Base-by-base conservation (phyloP, 306 rosid species). In the Gleditsia sinensis region DNA sequence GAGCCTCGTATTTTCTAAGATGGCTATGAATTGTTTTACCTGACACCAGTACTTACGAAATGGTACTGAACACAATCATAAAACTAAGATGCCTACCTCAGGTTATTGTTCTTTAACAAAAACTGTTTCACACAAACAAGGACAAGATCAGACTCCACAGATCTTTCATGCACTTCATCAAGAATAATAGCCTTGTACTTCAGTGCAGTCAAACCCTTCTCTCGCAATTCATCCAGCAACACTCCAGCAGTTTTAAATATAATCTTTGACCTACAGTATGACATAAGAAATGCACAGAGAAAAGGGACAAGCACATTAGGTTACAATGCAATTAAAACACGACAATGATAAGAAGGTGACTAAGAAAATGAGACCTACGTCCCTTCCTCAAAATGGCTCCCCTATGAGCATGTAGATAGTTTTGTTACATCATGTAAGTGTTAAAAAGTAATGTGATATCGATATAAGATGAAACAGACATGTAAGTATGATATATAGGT, bases 91-190 rank as follows among this genome's bases (percentile, higher is more conserved):
- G 63, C 80, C 74, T 65, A 93, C 98, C 98, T 93, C 70, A 90
- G 73, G 81, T 90, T 89, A 19, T 82, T 85, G 76, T 86, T 86
- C 88, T 75, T 90, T 77, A 85, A 70, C 84, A 92, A 73, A 84
- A 88, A 90, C 71, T 92, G 98, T 87, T 92, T 92, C 69, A 92
- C 86, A 74, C 88, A 90, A 40, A 87, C 96, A 74, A 93, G 96
- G 79, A 88, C 93, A 53, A 93, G 95, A 84, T 93, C 98, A 56
- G 98, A 92, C 82, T 92, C 98, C 57, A 84, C 89, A 14, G 98
- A 93, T 90, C 96, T 88, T 87, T 93, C 98, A 81, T 93, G 98
- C 32, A 93, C 98, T 85, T 93, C 98, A 70, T 93, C 98, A 23
- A 93, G 95, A 76, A 93, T 85, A 76, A 93, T 87, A 86, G 73